Evolutionary conservation across 257 asterid genomes (phyloP), one percentile per base, ranked within the genome.

Genomic region (Solanum medicagineum): DNA sequence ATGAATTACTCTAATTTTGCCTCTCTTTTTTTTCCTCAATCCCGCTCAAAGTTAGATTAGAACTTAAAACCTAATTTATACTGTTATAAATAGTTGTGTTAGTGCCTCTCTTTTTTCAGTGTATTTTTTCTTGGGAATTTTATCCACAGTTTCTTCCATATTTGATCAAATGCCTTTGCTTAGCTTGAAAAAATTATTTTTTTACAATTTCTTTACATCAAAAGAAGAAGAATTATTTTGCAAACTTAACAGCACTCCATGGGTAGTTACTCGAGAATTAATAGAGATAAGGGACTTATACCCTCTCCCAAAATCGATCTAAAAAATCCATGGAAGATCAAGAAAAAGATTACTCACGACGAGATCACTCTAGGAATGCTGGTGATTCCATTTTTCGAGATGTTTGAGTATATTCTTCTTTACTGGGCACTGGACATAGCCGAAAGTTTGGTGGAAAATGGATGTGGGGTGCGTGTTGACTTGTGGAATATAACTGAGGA

Each of bases 261-360:
- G n/a, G 44, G 14, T 3, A 68, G 71, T 26, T 13, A 68, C 75
- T 68, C 49, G 75, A 68, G 49, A 68, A 32, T 24, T 32, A 32
- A 5, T 68, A 0, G 24, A 32, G 22, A 68, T 68, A 68, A 32
- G 24, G 24, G 49, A 68, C 22, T 3, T 68, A 68, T 29, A 66
- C n/a, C 45, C 89, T 6, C 85, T 91, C 0, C 92, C 94, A 17
- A 8, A 47, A 3, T 81, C 0, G 88, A 90, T 45, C 84, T 79
- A 0, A 47, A 63, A 9, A 55, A 89, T 20, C 95, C 95, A 2
- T 92, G 97, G 97, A 83, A 86, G 65, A 90, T 93, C 57, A 87
- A 81, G 90, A 91, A 90, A 81, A 32, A 68, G 24, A 32, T 68
- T 60, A 68, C 22, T 22, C 3, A 9, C 4, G 14, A 68, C 6